Evolutionary conservation across 176 grass and related monocot genomes (phyloP).

Genomic region (Phyllostachys edulis): DNA sequence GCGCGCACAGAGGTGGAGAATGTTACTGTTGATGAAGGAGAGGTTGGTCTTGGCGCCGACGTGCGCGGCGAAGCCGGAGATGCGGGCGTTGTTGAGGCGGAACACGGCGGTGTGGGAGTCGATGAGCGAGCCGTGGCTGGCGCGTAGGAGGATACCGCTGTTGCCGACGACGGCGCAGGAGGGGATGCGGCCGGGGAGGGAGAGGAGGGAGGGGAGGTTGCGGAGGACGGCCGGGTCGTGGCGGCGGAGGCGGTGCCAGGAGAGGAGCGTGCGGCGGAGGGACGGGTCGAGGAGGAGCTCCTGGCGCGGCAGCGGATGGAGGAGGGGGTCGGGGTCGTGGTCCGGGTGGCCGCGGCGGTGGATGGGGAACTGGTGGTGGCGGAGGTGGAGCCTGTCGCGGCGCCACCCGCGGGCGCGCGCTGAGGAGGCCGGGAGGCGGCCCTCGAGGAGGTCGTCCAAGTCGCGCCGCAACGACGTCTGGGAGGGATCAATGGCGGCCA

Average conservation of each 20-base stretch:
- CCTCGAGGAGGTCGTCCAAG: conserved; percentile 68
- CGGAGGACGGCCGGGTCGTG: conserved; percentile 64
- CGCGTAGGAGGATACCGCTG: conserved; percentile 84
- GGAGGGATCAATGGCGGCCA: conserved; percentile 53
- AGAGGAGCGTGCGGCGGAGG: conserved; percentile 53
- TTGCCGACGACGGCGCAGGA: conserved; percentile 93
- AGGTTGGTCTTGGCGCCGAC: conserved; percentile 76
- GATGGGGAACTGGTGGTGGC: conserved; percentile 37
- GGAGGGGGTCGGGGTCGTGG: conserved; percentile 37
- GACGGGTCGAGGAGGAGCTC: conserved; percentile 40
- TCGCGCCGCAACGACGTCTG: conserved; percentile 57
- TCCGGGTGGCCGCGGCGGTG: conserved; percentile 42
- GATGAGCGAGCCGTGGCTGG: conserved; percentile 58
- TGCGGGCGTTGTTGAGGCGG: conserved; percentile 87
- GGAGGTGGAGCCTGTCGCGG: conserved; percentile 47
- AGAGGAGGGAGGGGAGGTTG: conserved; percentile 34
- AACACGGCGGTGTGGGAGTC: conserved; percentile 80
- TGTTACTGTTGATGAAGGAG: conserved; percentile 97
- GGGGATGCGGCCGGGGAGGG: conserved; percentile 34
- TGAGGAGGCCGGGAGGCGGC: conserved; percentile 48
- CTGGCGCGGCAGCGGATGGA: conserved; percentile 40
- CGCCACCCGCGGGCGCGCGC: conserved; percentile 37
- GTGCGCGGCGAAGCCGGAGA: conserved; percentile 48
- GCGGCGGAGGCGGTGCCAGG: conserved; percentile 70
- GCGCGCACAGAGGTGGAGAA: conserved; percentile 72